Percentiles rank a stretch among this genome's conserved stretches.
phyloP scores from a whole-genome alignment of 169 alveolate species.

The Neospora caninum region DNA sequence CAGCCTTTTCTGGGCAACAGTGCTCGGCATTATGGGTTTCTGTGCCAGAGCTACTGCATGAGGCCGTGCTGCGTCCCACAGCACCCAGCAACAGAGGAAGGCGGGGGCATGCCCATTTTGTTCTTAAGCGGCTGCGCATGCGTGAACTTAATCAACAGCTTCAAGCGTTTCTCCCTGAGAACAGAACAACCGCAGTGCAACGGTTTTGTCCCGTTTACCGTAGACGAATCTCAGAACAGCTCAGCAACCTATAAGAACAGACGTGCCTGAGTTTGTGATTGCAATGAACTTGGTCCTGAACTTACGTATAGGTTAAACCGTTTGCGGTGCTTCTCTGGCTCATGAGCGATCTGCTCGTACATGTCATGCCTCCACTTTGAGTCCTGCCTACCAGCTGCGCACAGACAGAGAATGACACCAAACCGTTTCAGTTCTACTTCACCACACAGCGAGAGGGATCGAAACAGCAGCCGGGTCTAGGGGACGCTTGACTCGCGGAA shows the following conservation, averaged over 20 bases:
- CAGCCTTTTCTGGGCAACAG: not conserved
- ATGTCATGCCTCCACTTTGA: constrained; percentile 70
- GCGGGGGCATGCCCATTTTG: no score
- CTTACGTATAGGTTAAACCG: constrained; percentile 64
- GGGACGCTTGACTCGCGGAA: no score
- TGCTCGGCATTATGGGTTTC: constrained; percentile 53
- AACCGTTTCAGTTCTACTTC: not conserved
- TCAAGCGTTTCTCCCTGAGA: not conserved
- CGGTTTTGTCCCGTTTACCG: no score
- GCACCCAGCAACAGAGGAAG: not conserved
- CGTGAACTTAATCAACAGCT: not conserved
- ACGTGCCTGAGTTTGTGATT: not conserved
- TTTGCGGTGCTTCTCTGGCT: constrained; percentile 64
- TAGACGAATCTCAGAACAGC: no score
- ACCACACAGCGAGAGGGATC: no score
- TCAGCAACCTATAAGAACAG: no score
- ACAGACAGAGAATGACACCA: not conserved
- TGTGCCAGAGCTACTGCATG: constrained; percentile 23
- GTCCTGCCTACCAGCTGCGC: constrained; percentile 42
- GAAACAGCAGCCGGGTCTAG: no score
- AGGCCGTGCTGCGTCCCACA: not conserved
- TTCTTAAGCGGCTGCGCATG: not conserved
- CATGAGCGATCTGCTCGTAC: constrained; percentile 66
- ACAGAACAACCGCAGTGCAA: not conserved
- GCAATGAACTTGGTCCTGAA: not conserved